Base-by-base conservation (phyloP, 164 flowering plant species). In the Amborella trichopoda region DNA sequence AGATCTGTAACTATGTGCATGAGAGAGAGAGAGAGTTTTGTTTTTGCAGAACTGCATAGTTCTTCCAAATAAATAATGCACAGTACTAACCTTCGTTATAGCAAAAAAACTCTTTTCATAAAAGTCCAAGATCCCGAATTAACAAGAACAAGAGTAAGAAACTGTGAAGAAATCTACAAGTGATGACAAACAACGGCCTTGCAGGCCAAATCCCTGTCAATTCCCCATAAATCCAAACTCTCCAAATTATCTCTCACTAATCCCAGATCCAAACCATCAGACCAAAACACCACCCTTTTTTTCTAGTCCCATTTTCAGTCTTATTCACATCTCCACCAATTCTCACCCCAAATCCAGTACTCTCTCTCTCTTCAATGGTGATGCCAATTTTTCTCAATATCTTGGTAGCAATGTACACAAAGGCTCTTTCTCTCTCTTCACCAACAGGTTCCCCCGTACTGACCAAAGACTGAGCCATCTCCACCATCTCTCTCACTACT, bases 141-240 rank as follows among this genome's bases (percentile, higher is more conserved):
- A n/a, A n/a, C n/a, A n/a, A n/a, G n/a, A n/a, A n/a, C n/a, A n/a
- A n/a, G n/a, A n/a, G n/a, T n/a, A n/a, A n/a, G n/a, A n/a, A n/a
- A n/a, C n/a, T n/a, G n/a, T n/a, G n/a, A n/a, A n/a, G n/a, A n/a
- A n/a, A n/a, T n/a, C n/a, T n/a, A n/a, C n/a, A n/a, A n/a, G n/a
- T n/a, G n/a, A 38, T 80, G 84, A 57, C 97, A 90, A 33, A 76
- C 51, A 45, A 90, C 94, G 26, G 84, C 83, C 1, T n/a, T 64
- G 53, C 97, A 90, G 23, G 91, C 76, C 10, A 46, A 55, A 16
- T 90, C 90, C 24, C 36, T 61, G 64, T 83, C 87, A 40, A 84
- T 32, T 20, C 50, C 44, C 97, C 97, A 88, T 65, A 80, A 2
- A 11, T 70, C 70, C 50, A 75, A 34, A 38, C 58, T 58, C 60